Percentiles rank a stretch among this genome's conserved stretches.
phyloP scores from a whole-genome alignment of 2,329 filamentous ascomycete genomes.

The Raffaelea albimanens region DNA sequence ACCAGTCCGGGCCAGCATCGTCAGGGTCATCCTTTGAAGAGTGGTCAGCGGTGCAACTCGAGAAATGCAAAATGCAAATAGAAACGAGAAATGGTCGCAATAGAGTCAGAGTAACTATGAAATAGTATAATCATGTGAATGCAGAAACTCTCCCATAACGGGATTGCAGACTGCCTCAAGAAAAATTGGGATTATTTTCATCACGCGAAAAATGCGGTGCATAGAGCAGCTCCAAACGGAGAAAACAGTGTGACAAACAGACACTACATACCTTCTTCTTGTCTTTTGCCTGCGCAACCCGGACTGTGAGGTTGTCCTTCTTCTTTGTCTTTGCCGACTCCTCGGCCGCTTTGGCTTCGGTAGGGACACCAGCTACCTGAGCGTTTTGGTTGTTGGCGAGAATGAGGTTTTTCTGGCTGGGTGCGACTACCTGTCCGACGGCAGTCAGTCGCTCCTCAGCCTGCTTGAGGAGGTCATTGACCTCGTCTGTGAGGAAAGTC shows the following conservation, averaged over 20 bases:
- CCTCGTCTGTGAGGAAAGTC: constrained; percentile 24
- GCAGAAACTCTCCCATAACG: constrained; percentile 72
- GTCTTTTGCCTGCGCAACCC: constrained; percentile 5
- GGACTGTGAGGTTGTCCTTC: constrained; percentile 3
- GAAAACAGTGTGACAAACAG: neutral
- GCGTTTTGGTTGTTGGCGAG: constrained; percentile 2
- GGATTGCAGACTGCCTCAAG: constrained; percentile 68
- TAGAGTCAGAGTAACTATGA: constrained; percentile 65
- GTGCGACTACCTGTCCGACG: constrained; percentile 7
- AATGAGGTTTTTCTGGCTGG: no score
- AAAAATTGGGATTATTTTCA: constrained; percentile 60
- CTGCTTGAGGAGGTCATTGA: constrained; percentile 27
- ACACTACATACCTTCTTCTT: constrained; percentile 22
- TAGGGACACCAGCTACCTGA: constrained; percentile 4
- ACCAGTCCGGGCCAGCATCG: constrained; percentile 77
- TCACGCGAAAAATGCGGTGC: constrained; percentile 36
- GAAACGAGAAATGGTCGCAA: constrained; percentile 21
- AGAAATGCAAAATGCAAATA: constrained; percentile 15
- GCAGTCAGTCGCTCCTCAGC: constrained; percentile 26
- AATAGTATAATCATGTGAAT: constrained; percentile 44
- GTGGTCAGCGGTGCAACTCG: constrained; percentile 13
- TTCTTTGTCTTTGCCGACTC: constrained; percentile 12
- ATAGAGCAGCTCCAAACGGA: neutral
- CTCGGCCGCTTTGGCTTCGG: constrained; percentile 4
- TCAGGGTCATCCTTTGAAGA: constrained; percentile 22